Percentiles rank a stretch among this genome's conserved stretches.
These are phyloP conservation scores for Corinectria fuckeliana DNA, from an alignment of 2,329 filamentous ascomycete species.

Conservation along the genomic window DNA sequence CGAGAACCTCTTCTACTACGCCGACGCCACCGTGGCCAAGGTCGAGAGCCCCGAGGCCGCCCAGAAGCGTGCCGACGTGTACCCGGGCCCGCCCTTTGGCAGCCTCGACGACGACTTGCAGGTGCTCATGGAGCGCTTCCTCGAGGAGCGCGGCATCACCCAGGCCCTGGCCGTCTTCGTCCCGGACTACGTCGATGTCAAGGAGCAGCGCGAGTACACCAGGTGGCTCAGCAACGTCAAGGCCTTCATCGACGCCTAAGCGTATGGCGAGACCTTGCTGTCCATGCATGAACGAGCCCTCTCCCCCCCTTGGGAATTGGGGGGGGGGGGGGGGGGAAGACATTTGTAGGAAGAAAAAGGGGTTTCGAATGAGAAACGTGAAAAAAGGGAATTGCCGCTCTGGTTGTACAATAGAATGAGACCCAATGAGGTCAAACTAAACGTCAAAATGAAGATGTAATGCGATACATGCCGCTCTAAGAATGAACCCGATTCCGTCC, in stretches of 20 bases:
- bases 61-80: conserved; percentile 78
- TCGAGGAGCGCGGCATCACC: conserved; percentile 93
- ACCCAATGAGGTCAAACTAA: conserved; percentile 27
- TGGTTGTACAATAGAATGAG: conserved; percentile 40
- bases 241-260: conserved; percentile 78
- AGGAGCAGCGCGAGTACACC: conserved; percentile 98
- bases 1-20: conserved; percentile 90
- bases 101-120: conserved; percentile 97
- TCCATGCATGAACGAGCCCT: neutral
- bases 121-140: conserved; percentile 87
- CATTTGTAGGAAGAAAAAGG: conserved; percentile 14
- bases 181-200: conserved; percentile 95
- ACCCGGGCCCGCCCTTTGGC: conserved; percentile 90
- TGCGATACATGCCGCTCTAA: conserved; percentile 25
- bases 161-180: conserved; percentile 87
- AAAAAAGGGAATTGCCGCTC: conserved; percentile 39
- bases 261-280: neutral
- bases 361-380: conserved; percentile 24
- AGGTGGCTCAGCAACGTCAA: conserved; percentile 89
- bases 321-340: neutral
- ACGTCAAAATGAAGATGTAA: conserved; percentile 35
- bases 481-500: neutral
- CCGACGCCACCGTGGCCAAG: conserved; percentile 77
- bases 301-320: neutral
- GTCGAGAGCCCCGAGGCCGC: conserved; percentile 77